Percentiles rank a stretch among this genome's conserved stretches.
Evolutionary conservation across 2,329 filamentous ascomycete species (phyloP).

Genomic region (Colletotrichum kahawae): DNA sequence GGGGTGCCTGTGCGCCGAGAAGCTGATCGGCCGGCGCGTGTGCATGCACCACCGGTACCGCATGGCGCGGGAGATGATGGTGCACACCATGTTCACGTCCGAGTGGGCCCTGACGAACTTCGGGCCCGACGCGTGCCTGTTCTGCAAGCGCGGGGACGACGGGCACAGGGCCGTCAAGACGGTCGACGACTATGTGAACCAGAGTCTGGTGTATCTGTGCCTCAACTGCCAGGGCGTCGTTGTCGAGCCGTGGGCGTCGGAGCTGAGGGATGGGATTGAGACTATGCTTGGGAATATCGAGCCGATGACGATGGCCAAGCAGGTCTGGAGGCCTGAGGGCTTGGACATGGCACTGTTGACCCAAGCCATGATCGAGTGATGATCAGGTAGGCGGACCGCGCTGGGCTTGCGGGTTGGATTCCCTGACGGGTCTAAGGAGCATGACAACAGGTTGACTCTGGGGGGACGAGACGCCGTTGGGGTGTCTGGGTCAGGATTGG

Average conservation of each 20-base stretch:
- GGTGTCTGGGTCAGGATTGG: neutral
- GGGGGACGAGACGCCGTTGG: neutral
- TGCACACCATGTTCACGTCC: constrained; percentile 26
- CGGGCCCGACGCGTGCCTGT: constrained; percentile 32
- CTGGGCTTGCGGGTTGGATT: neutral
- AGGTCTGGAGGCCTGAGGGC: neutral
- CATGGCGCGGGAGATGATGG: constrained; percentile 29
- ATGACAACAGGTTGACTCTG: neutral
- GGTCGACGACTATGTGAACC: neutral
- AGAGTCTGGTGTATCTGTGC: constrained; percentile 34
- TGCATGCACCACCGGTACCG: constrained; percentile 40
- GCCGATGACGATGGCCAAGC: neutral
- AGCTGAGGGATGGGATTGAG: neutral
- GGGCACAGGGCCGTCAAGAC: neutral
- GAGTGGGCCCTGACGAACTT: constrained; percentile 30
- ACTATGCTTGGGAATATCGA: constrained; percentile 18
- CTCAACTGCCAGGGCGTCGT: constrained; percentile 34
- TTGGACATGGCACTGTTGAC: neutral
- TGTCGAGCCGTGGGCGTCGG: neutral
- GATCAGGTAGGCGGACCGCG: neutral
- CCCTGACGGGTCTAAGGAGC: neutral
- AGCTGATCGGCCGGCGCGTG: constrained; percentile 35
- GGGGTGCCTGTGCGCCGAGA: constrained; percentile 42
- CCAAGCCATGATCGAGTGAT: neutral
- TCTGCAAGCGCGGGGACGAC: constrained; percentile 29